Base-by-base conservation (phyloP, 306 rosid genomes). In the Sicyos baderoa region DNA sequence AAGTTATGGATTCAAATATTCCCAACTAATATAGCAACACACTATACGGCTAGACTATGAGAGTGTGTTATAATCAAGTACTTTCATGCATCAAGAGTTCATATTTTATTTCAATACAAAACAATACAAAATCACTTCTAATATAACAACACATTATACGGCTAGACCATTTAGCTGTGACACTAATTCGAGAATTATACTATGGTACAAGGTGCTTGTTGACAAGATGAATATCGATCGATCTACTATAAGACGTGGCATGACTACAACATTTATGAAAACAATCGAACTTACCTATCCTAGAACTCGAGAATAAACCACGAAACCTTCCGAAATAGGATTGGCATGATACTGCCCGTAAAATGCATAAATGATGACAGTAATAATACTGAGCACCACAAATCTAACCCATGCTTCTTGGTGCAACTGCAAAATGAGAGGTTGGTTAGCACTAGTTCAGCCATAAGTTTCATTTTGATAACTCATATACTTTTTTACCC, bases 381-480 rank as follows among this genome's bases (percentile, higher is more conserved):
- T 80, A 66, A 85, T 52, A 65, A 75, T 66, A 72, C 86, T 67
- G 45, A 93, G 84, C 75, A 90, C 68, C 65, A 90, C 82, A 75
- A 93, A 93, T 88, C 99, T 85, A 75, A 88, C 77, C 99, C 97
- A 86, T 57, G 97, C 97, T 88, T 90, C 97, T 19, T 84, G 42
- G 78, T 93, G 97, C 72, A 90, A 78, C 97, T 93, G 94, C 70
- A 73, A 50, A 57, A 83, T 68, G 53, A 22, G 52, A 70, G 8
- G 54, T 73, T 40, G 61, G 66, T 22, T 6, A 78, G 77, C 65
- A 73, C 57, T 74, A 68, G 23, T 50, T 44, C 17, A 21, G 1
- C 21, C 45, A 32, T 16, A 22, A 52, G 21, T n/a, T 52, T n/a
- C 22, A 52, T n/a, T 51, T 51, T 51, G 11, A 49, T 14, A 15